Evolutionary conservation across 2,329 filamentous ascomycete genomes (phyloP).

Genomic region (Diaporthe ilicicola): DNA sequence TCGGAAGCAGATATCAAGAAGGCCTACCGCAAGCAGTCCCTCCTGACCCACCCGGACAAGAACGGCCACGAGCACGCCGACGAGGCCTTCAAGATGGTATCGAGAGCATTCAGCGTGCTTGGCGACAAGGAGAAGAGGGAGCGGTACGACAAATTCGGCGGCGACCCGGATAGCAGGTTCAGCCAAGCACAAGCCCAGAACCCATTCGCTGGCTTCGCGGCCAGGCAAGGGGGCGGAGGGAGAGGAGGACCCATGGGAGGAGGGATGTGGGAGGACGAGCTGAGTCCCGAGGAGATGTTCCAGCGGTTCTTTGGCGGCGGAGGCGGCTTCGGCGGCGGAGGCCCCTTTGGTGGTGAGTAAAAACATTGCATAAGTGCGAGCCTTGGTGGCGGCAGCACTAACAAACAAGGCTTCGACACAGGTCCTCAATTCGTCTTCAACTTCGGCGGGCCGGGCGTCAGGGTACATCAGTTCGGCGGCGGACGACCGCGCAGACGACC

Average conservation of each 20-base stretch:
- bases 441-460: constrained; percentile 87
- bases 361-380: neutral
- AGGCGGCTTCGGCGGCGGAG: constrained; percentile 75
- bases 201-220: constrained; percentile 71
- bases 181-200: constrained; percentile 68
- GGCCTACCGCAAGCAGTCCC: constrained; percentile 91
- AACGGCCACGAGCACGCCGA: constrained; percentile 96
- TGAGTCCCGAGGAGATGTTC: constrained; percentile 97
- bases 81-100: constrained; percentile 98
- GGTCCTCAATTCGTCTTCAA: constrained; percentile 96
- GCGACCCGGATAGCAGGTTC: constrained; percentile 91
- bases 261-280: constrained; percentile 85
- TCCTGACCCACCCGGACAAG: constrained; percentile 98
- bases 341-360: constrained; percentile 52
- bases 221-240: constrained; percentile 48
- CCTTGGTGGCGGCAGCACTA: neutral
- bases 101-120: constrained; percentile 89
- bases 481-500: constrained; percentile 79
- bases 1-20: constrained; percentile 93
- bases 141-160: constrained; percentile 88
- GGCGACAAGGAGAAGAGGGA: constrained; percentile 93
- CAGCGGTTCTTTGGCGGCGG: constrained; percentile 92
- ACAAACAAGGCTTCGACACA: constrained; percentile 67
- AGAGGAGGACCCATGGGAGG: constrained; percentile 54
- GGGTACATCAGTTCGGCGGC: constrained; percentile 96